Percentiles rank a stretch among this genome's conserved stretches.
Evolutionary conservation across 1,284 basidiomycete species (phyloP).

Genomic region (Sanghuangporus sanghuang): DNA sequence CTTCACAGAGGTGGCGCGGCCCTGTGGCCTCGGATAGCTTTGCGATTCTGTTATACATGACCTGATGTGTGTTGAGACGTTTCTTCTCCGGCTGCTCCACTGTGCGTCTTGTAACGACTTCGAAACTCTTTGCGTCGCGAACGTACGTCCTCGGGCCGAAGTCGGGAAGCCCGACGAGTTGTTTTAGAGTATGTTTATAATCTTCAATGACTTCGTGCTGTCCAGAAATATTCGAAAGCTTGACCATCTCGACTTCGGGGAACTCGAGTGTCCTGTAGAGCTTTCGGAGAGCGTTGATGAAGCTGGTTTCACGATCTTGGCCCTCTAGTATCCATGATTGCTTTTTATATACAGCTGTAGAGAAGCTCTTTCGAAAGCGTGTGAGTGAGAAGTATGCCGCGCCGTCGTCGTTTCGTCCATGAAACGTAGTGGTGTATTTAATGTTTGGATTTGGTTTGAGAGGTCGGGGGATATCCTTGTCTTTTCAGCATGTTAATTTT

Average conservation of each 20-base stretch:
- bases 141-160: not conserved
- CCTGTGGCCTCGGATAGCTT: not conserved
- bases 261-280: not conserved
- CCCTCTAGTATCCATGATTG: not conserved
- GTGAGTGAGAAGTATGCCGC: not conserved
- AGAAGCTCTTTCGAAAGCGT: not conserved
- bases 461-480: not conserved
- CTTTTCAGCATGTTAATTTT: not conserved
- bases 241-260: not conserved
- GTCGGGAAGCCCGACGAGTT: not conserved
- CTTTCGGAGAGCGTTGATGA: not conserved
- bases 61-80: not conserved
- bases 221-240: not conserved
- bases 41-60: not conserved
- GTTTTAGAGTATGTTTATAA: not conserved
- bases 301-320: conserved; percentile 5
- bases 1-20: not conserved
- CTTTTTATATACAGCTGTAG: not conserved
- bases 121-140: not conserved
- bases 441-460: not conserved
- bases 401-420: not conserved
- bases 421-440: not conserved
- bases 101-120: not conserved
- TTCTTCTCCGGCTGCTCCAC: not conserved
- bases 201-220: not conserved